Evolutionary conservation across 73 alveolate genomes (phyloP).

Genomic region (Paramecium biaurelia): DNA sequence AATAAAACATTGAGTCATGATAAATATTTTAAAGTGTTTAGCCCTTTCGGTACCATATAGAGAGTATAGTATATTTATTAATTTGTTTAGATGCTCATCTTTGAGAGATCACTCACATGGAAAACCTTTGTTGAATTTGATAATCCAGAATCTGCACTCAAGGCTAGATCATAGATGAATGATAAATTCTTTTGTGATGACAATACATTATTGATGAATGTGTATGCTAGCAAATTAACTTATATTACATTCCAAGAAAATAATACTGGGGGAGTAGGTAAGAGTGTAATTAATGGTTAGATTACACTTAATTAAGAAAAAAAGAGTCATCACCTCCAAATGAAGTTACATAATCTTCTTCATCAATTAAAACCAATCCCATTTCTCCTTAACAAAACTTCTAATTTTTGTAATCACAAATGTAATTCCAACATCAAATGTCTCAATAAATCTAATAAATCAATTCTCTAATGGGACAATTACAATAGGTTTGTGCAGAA

Average conservation of each 20-base stretch:
- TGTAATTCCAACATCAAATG: constrained; percentile 31
- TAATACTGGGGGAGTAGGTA: constrained; percentile 50
- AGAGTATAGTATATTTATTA: background rate
- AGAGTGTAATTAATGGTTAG: background rate
- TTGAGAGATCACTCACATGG: constrained; percentile 52
- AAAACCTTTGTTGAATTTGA: constrained; percentile 32
- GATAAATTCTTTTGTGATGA: constrained; percentile 37
- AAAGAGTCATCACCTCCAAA: background rate
- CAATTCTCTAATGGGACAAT: constrained; percentile 7
- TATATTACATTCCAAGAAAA: constrained; percentile 24
- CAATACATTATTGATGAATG: constrained; percentile 18
- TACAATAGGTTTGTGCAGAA: constrained; percentile 44
- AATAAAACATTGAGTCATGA: constrained; percentile 35
- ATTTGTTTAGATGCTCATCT: constrained; percentile 13
- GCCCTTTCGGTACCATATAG: constrained; percentile 43
- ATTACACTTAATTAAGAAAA: constrained; percentile 1
- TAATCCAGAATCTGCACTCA: constrained; percentile 20
- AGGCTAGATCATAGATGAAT: constrained; percentile 6
- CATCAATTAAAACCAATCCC: background rate
- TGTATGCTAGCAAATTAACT: constrained; percentile 31
- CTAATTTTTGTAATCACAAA: constrained; percentile 11
- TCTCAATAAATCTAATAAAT: background rate
- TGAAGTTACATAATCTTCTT: background rate
- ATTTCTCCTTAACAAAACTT: constrained; percentile 6
- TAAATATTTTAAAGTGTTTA: constrained; percentile 30